Base-by-base conservation (phyloP, 805 yeast genomes). In the Saccharomyces paradoxus region DNA sequence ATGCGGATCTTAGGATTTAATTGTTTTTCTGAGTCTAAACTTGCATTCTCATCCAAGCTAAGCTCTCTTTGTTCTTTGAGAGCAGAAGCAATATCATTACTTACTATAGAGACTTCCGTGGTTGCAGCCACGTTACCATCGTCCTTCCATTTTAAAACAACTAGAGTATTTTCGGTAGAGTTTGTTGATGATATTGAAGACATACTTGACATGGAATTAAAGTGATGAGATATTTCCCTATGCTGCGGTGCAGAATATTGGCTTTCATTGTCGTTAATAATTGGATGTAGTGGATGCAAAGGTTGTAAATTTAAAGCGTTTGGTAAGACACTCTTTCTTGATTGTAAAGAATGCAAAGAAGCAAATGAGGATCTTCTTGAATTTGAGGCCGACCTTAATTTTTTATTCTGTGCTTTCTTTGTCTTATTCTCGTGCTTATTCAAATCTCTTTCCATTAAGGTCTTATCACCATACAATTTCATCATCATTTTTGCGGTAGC, bases 71-170 rank as follows among this genome's bases (percentile, higher is more conserved):
- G 44, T 17, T 50, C 51, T 14, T 55, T 41, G 47, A 66, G 41
- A 2, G 65, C 60, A 2, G 63, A 57, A 1, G 61, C 58, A 21
- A 67, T 66, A 53, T 67, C 70, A 31, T 61, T 57, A 55, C 69
- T 65, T 8, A 64, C 53, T 28, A 67, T 58, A 10, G 62, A 55
- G 24, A 66, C n/a, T 58, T 55, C 17, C 54, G 53, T 9, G 58
- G 48, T n/a, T 48, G 24, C 46, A 14, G 22, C 14, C 10, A 12
- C 21, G 13, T 7, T 13, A 24, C 14, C 12, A 13, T 41, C 54
- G 50, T 66, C 67, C 50, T 63, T 62, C 69, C 70, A 68, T 54
- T 60, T 66, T 26, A 66, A 49, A 4, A 66, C 52, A 13, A 63
- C 68, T 37, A 61, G 60, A 2, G 63, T 63, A 12, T 53, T 55